These are phyloP conservation scores for Rhododendron mucronatum DNA, from an alignment of 148 eudicot genomes.

Conservation along the genomic window DNA sequence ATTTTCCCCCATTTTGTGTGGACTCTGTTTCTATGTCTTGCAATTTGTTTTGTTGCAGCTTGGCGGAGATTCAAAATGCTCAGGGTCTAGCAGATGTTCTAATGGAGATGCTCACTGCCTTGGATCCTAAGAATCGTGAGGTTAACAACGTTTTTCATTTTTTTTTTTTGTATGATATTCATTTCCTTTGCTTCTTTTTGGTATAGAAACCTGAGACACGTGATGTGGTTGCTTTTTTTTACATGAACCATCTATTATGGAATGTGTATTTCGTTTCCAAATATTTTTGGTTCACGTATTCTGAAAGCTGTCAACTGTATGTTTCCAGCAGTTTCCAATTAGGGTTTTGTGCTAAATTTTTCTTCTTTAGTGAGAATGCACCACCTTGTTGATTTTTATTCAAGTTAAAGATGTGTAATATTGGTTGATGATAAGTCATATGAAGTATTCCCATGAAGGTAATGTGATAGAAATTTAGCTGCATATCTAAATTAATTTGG, in stretches of 20 bases:
- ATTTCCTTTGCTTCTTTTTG: background rate
- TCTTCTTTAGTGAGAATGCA: background rate
- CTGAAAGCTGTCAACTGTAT: background rate
- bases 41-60: slow-evolving; percentile 1
- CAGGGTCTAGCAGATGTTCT: slow-evolving; percentile 75
- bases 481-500: background rate
- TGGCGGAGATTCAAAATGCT: slow-evolving; percentile 60
- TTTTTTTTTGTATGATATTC: background rate
- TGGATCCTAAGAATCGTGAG: slow-evolving; percentile 63
- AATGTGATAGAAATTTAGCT: background rate
- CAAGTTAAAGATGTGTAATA: too few species aligned
- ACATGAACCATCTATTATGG: background rate
- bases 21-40: background rate
- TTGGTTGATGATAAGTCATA: background rate
- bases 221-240: background rate
- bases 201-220: background rate
- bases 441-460: background rate
- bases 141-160: slow-evolving; percentile 13
- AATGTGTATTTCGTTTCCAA: background rate
- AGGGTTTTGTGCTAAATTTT: background rate
- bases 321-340: background rate
- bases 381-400: background rate
- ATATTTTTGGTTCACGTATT: background rate
- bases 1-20: background rate
- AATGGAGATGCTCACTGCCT: slow-evolving; percentile 67